Evolutionary conservation across 345 rosid genomes (phyloP), one percentile per base, ranked within the genome.

Genomic region (Salix purpurea): DNA sequence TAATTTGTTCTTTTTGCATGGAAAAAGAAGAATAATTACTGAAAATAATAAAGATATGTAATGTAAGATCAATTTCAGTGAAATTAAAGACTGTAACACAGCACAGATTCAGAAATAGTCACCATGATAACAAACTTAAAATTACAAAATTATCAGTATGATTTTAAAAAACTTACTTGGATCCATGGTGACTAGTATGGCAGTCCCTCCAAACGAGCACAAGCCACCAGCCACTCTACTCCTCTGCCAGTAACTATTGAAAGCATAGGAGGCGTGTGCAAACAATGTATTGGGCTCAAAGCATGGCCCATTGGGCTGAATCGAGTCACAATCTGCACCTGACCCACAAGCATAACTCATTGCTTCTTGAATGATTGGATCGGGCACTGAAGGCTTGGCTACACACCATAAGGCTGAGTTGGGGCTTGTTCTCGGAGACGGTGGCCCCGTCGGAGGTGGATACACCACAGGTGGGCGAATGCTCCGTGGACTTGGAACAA

Each of bases 281-380:
- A 85, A 90, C 54, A 91, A 50, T 5, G 93, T 88, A 69, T 96
- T 72, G 71, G 99, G 99, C 79, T 85, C 76, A 77, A 90, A 96
- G 77, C 99, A 92, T 7, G 89, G 52, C 24, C 98, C 96, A 34
- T 73, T 82, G 0, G 98, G 86, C 78, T 81, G 91, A 73, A 96
- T 88, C 0, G 92, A 88, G 24, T 84, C 81, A 28, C 99, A 96
- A 67, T 96, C 96, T 0, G 99, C 98, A 10, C 96, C 98, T 0
- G 97, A 89, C 34, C 85, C 97, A 76, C 98, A 96, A 2, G 99
- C 97, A 62, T 90, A 96, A 83, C 89, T 96, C 98, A 96, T 90
- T 1, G 99, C 98, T 83, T 96, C 99, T 84, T 83, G 88, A 52
- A 95, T 88, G 21, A 95, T 95, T 28, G 99, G 99, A 52, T 91